A percentile compares a stretch with the other conserved stretches of the same genome.
Evolutionary conservation across 2,329 filamentous ascomycete species (phyloP).

Genomic region (Aspergillus cejpii): DNA sequence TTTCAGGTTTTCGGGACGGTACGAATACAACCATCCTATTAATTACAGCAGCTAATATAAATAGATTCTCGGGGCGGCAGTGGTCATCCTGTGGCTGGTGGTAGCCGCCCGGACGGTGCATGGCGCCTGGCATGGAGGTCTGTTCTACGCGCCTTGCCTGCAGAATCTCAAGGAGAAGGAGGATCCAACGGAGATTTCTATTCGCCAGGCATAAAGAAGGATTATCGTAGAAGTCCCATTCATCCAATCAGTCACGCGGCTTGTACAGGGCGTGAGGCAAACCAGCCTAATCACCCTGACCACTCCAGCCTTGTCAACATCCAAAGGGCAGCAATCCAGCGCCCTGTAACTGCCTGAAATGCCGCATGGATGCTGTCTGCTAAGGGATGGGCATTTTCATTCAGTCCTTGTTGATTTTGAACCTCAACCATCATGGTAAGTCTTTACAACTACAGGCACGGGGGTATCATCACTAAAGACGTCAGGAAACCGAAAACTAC

Average conservation of each 20-base stretch:
- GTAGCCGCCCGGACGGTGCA: conserved; percentile 43
- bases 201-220: conserved; percentile 3
- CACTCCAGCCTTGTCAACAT: too few species aligned
- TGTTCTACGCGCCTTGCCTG: conserved; percentile 49
- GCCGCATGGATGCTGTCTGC: neutral
- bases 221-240: too few species aligned
- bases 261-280: too few species aligned
- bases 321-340: too few species aligned
- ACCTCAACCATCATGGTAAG: conserved; percentile 1
- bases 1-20: conserved; percentile 49
- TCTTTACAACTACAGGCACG: too few species aligned
- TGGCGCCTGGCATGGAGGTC: conserved; percentile 40
- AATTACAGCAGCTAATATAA: neutral
- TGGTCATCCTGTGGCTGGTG: conserved; percentile 48
- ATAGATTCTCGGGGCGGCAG: conserved; percentile 42
- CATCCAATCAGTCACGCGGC: too few species aligned
- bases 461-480: too few species aligned
- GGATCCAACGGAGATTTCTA: neutral
- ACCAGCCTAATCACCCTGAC: too few species aligned
- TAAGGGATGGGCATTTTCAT: neutral
- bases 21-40: neutral
- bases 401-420: too few species aligned
- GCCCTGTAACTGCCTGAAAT: neutral
- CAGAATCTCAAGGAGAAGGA: conserved; percentile 27
- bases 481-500: conserved; percentile 13